Conservation (phyloP, 305 asterid genomes). For the Fraxinus paxiana region DNA sequence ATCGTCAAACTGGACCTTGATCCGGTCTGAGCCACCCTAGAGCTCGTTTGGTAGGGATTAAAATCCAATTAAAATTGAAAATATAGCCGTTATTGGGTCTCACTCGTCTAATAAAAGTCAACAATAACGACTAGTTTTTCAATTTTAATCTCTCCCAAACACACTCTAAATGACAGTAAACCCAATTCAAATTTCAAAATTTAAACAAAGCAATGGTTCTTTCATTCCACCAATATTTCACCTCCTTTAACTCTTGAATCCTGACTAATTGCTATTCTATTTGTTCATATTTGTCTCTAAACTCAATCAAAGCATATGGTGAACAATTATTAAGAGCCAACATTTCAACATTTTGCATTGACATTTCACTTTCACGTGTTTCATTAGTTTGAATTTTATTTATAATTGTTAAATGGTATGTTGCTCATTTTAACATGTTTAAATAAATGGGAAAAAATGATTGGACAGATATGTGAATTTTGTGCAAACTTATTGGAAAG, state of each 20-base stretch:
- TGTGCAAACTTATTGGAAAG: not conserved
- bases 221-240: not conserved
- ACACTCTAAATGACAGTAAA: too few species aligned
- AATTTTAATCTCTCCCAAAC: too few species aligned
- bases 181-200: not conserved
- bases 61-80: too few species aligned
- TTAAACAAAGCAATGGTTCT: not conserved
- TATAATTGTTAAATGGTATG: not conserved
- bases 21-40: too few species aligned
- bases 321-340: not conserved
- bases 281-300: not conserved
- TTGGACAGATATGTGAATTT: not conserved
- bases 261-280: not conserved
- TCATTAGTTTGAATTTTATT: not conserved
- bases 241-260: not conserved
- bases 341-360: not conserved
- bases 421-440: not conserved
- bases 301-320: not conserved
- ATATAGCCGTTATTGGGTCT: too few species aligned
- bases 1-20: too few species aligned
- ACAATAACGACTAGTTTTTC: too few species aligned
- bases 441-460: not conserved
- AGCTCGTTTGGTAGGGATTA: too few species aligned
- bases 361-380: not conserved
- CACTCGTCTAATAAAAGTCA: too few species aligned